These are phyloP conservation scores for Chaetomidium leptoderma DNA, from an alignment of 495 filamentous ascomycete species.

Conservation along the genomic window DNA sequence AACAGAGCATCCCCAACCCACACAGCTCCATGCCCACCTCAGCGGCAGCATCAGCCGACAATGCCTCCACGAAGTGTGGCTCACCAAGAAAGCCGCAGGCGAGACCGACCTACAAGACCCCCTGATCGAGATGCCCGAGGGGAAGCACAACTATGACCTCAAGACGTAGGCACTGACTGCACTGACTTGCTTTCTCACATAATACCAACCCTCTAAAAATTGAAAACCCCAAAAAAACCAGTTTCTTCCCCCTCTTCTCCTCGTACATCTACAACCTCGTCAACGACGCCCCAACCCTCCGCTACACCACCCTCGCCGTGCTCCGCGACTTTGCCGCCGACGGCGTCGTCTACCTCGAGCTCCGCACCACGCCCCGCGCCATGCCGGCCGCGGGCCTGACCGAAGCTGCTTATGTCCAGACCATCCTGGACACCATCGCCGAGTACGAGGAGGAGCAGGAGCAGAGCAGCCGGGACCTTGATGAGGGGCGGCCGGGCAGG, in stretches of 20 bases:
- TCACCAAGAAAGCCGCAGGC: conserved; percentile 46
- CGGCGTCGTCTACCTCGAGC: conserved; percentile 74
- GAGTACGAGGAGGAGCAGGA: conserved; percentile 39
- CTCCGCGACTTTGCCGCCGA: conserved; percentile 66
- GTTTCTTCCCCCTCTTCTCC: conserved; percentile 75
- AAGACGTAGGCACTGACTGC: conserved; percentile 63
- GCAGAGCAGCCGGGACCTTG: too few species aligned
- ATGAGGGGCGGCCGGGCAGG: conserved; percentile 8
- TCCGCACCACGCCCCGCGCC: conserved; percentile 73
- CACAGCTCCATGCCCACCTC: conserved; percentile 77
- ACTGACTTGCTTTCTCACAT: too few species aligned
- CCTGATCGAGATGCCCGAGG: conserved; percentile 59
- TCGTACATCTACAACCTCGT: conserved; percentile 72
- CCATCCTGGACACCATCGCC: conserved; percentile 57
- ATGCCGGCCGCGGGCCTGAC: conserved; percentile 51
- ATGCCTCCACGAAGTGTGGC: conserved; percentile 74
- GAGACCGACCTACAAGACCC: conserved; percentile 63
- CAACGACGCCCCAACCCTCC: conserved; percentile 53
- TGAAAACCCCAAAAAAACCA: conserved; percentile 27
- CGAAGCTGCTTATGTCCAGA: conserved; percentile 59
- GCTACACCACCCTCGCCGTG: conserved; percentile 62
- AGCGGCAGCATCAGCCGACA: conserved; percentile 73
- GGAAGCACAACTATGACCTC: conserved; percentile 67
- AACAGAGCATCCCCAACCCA: not conserved
- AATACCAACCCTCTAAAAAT: not conserved